Base-by-base conservation (phyloP, 176 grass and related monocot genomes). In the Ensete ventricosum region DNA sequence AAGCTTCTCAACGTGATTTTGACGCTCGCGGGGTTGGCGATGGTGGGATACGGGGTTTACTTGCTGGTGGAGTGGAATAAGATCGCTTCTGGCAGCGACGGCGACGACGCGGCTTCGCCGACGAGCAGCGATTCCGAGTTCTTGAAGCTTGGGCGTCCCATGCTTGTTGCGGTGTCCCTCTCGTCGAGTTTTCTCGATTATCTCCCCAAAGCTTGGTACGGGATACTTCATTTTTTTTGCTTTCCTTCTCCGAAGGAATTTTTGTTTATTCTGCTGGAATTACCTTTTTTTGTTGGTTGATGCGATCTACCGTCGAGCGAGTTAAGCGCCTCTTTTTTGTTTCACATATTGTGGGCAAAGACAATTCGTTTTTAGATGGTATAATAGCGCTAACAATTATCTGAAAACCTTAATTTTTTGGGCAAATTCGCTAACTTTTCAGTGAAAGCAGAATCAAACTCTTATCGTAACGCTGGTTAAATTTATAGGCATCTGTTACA, bases 151-250 rank as follows among this genome's bases (percentile, higher is more conserved):
- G 87, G 81, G 73, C 89, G 89, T 23, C 87, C 85, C 48, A 81
- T 96, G 87, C 83, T 96, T 67, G 76, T 64, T 14, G 85, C 76
- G 27, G 85, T 86, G 17, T 63, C 81, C 52, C 73, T 92, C 25
- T 88, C 85, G 54, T 87, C 88, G 24, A 64, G 72, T 74, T 71
- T 96, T 69, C 78, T 96, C 27, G 87, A 90, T 79, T 55, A 88
- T n/a, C 83, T 96, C 23, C 93, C 93, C 13, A 92, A 85, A 92
- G 93, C 93, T 81, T 96, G 93, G 93, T 96, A 78, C 67, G 80
- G 2, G 2, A 26, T 27, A 11, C 10, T 66, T 22, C 10, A 3
- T 25, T 66, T 26, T 66, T 26, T 26, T 66, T 26, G 64, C 17
- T 3, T 14, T 57, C 54, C 17, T 57, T 57, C 11, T 12, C 14